Percentiles rank a stretch among this genome's conserved stretches.
Evolutionary conservation across 2,329 filamentous ascomycete genomes (phyloP).

Genomic region (Talaromyces sp.): DNA sequence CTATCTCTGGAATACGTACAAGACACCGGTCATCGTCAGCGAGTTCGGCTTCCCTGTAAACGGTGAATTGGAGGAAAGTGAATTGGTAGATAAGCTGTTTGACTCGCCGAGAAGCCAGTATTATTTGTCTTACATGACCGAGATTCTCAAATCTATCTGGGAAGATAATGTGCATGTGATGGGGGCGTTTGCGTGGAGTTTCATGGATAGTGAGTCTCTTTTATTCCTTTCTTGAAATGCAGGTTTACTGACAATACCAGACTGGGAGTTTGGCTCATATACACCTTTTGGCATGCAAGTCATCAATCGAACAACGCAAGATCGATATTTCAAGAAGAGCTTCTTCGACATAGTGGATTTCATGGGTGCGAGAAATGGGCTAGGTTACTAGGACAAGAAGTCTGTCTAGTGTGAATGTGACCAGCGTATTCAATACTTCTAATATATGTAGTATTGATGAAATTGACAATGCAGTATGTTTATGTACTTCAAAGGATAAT

Average conservation of each 20-base stretch:
- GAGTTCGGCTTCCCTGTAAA: slow-evolving; percentile 57
- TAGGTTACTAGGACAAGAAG: not conserved
- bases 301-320: slow-evolving; percentile 50
- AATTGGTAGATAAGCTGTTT: slow-evolving; percentile 47
- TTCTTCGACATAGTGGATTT: slow-evolving; percentile 57
- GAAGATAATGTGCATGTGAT: slow-evolving; percentile 53
- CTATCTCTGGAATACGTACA: slow-evolving; percentile 58
- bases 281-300: slow-evolving; percentile 53
- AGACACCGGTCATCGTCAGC: slow-evolving; percentile 40
- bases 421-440: not conserved
- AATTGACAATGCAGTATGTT: not conserved
- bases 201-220: slow-evolving; percentile 36
- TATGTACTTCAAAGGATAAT: not conserved
- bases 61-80: slow-evolving; percentile 41
- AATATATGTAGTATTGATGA: not conserved
- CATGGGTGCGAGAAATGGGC: slow-evolving; percentile 21
- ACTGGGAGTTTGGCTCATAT: slow-evolving; percentile 53
- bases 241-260: not conserved
- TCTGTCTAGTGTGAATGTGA: not conserved
- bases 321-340: slow-evolving; percentile 52
- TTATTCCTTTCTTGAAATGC: not conserved
- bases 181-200: slow-evolving; percentile 52
- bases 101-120: slow-evolving; percentile 52
- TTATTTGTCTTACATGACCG: slow-evolving; percentile 51
- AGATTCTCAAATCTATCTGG: slow-evolving; percentile 52